These are phyloP conservation scores for Colletotrichum falcatum DNA, from an alignment of 2,329 filamentous ascomycete genomes.

Conservation along the genomic window DNA sequence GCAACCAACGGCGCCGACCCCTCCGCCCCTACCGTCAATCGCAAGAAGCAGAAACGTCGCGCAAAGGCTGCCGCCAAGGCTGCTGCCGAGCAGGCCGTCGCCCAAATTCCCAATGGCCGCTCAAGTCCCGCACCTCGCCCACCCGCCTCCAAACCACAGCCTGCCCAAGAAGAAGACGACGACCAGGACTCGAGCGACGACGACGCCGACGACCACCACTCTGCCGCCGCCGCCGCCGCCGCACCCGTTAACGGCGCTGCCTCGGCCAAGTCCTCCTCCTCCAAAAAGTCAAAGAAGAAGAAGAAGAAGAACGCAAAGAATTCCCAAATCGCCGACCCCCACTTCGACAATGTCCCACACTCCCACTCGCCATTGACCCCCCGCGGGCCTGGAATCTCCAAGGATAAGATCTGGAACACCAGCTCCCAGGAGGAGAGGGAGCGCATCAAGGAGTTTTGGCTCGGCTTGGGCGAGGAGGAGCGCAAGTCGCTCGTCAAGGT, in stretches of 20 bases:
- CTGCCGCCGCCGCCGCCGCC: slow-evolving; percentile 50
- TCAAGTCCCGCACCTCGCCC: slow-evolving; percentile 50
- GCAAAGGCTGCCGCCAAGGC: slow-evolving; percentile 84
- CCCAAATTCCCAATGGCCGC: slow-evolving; percentile 55
- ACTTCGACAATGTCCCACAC: slow-evolving; percentile 48
- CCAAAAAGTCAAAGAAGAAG: slow-evolving; percentile 76
- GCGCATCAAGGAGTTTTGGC: slow-evolving; percentile 98
- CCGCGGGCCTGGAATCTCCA: slow-evolving; percentile 64
- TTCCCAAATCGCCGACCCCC: slow-evolving; percentile 44
- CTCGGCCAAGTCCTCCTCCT: slow-evolving; percentile 53
- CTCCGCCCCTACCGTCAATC: slow-evolving; percentile 73
- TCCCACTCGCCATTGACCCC: slow-evolving; percentile 48
- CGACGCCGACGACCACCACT: slow-evolving; percentile 59
- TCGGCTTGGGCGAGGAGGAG: slow-evolving; percentile 92
- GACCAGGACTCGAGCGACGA: slow-evolving; percentile 69
- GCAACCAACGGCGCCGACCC: slow-evolving; percentile 44
- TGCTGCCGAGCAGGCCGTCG: slow-evolving; percentile 53
- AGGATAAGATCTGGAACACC: slow-evolving; percentile 97
- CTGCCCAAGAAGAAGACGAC: slow-evolving; percentile 62
- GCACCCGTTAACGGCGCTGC: slow-evolving; percentile 48
- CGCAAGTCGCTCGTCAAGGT: slow-evolving; percentile 96
- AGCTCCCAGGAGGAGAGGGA: slow-evolving; percentile 94
- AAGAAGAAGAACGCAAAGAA: slow-evolving; percentile 67
- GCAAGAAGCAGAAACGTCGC: slow-evolving; percentile 95
- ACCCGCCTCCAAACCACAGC: slow-evolving; percentile 45